Evolutionary conservation across 2,329 filamentous ascomycete genomes (phyloP), one percentile per base, ranked within the genome.

Genomic region (Fusarium gaditjirri): DNA sequence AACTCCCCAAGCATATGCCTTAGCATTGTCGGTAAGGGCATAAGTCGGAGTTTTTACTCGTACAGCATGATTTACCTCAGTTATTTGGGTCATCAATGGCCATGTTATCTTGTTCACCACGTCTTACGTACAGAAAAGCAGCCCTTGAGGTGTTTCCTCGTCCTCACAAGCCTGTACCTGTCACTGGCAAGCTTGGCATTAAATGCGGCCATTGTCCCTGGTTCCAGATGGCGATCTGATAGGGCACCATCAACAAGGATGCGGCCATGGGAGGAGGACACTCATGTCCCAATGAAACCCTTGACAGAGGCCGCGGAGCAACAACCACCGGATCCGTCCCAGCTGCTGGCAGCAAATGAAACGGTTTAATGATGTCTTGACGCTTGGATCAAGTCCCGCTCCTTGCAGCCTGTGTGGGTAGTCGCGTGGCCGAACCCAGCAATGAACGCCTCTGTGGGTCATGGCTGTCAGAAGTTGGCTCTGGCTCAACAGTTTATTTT

Each of bases 391-490:
- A 72, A 42, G 52, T 70, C 53, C 62, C 65, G 71, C 68, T 73
- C 71, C 73, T 59, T 44, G 66, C 73, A 63, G 62, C 65, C 54
- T 60, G 63, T 71, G 62, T 77, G 75, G 74, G 75, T 73, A 68
- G 67, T 77, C 75, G 75, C 75, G 74, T 77, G 75, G 75, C 71
- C 61, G 59, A 68, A 73, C 72, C 72, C 61, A 74, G 67, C 61
- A 70, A 60, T 62, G 64, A 68, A 57, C 66, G 59, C 68, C 65
- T 59, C 55, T 64, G 50, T 72, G 73, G 65, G 60, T 62, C 58
- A 57, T 57, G 42, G 54, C 67, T 71, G 50, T 67, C 69, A 61
- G 68, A 68, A 67, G 61, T 73, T 75, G 55, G 70, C 68, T 75
- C 70, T 64, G 67, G 54, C 49, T 64, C 59, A 61, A 70, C 64